These are phyloP conservation scores for Phlegmacium glaucopus DNA, from an alignment of 768 basidiomycete genomes.

Conservation along the genomic window DNA sequence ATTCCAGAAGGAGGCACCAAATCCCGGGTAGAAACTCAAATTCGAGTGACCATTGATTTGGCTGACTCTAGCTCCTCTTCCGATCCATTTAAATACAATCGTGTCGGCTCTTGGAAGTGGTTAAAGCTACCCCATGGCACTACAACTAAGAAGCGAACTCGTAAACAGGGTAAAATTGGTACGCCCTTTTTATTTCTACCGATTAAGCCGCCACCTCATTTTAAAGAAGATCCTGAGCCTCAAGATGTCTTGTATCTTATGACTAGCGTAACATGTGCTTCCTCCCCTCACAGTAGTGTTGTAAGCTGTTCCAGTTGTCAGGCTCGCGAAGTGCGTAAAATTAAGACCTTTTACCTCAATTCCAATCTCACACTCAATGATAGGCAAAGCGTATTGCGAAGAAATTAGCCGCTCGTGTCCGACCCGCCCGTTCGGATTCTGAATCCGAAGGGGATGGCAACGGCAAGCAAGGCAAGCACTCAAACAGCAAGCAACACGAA, in stretches of 20 bases:
- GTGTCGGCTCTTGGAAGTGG: conserved; percentile 90
- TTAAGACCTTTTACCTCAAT: neutral
- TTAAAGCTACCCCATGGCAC: conserved; percentile 77
- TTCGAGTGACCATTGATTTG: conserved; percentile 79
- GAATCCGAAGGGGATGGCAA: conserved; percentile 56
- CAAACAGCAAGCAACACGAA: conserved; percentile 50
- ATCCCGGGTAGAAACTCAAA: conserved; percentile 93
- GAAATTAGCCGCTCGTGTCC: conserved; percentile 80
- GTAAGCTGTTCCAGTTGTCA: conserved; percentile 87
- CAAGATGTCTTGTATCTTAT: conserved; percentile 71
- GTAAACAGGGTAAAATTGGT: conserved; percentile 85
- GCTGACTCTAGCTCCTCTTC: conserved; percentile 63
- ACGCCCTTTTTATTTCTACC: conserved; percentile 13
- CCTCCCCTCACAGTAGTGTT: conserved; percentile 73
- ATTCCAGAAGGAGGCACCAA: conserved; percentile 83
- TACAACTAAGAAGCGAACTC: conserved; percentile 78
- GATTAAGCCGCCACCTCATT: conserved; percentile 5
- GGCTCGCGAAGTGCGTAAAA: conserved; percentile 65
- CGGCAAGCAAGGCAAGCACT: conserved; percentile 36
- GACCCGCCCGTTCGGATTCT: conserved; percentile 74
- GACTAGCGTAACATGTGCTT: conserved; percentile 76
- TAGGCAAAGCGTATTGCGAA: conserved; percentile 88
- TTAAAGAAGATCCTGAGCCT: conserved; percentile 53
- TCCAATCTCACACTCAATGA: conserved; percentile 11
- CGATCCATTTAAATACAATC: conserved; percentile 66